These are phyloP conservation scores for Haplographium delicatum DNA, from an alignment of 495 filamentous ascomycete species.

Conservation along the genomic window DNA sequence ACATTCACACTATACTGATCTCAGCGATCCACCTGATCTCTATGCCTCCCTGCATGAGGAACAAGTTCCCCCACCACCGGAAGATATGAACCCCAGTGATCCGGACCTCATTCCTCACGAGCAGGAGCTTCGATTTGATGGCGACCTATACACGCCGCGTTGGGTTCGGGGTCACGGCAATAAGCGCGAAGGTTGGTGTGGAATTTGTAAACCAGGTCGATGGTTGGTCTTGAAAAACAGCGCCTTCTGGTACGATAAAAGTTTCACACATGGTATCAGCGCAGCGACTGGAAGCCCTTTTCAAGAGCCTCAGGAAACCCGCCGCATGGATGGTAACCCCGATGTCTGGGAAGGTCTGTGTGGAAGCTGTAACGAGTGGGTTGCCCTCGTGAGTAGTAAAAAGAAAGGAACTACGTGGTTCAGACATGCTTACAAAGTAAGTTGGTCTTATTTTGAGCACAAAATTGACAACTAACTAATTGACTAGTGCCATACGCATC, in stretches of 20 bases:
- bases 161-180: conserved; percentile 78
- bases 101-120: conserved; percentile 65
- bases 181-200: conserved; percentile 81
- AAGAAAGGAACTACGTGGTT: conserved; percentile 87
- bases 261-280: conserved; percentile 75
- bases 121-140: conserved; percentile 71
- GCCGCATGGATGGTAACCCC: conserved; percentile 71
- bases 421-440: conserved; percentile 76
- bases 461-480: background rate
- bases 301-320: conserved; percentile 63
- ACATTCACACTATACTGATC: conserved; percentile 57
- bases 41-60: conserved; percentile 65
- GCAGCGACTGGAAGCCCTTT: conserved; percentile 70
- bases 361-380: conserved; percentile 73
- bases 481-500: conserved; percentile 66
- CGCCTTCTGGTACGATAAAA: conserved; percentile 84
- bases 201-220: conserved; percentile 73
- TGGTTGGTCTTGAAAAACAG: conserved; percentile 82
- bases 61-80: conserved; percentile 60
- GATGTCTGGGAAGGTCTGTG: conserved; percentile 80
- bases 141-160: conserved; percentile 70
- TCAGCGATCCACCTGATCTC: conserved; percentile 65
- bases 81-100: conserved; percentile 71
- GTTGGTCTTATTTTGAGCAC: conserved; percentile 14
- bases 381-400: conserved; percentile 72